Evolutionary conservation across 148 eudicot species (phyloP).

Genomic region (Polygonum maritimum): DNA sequence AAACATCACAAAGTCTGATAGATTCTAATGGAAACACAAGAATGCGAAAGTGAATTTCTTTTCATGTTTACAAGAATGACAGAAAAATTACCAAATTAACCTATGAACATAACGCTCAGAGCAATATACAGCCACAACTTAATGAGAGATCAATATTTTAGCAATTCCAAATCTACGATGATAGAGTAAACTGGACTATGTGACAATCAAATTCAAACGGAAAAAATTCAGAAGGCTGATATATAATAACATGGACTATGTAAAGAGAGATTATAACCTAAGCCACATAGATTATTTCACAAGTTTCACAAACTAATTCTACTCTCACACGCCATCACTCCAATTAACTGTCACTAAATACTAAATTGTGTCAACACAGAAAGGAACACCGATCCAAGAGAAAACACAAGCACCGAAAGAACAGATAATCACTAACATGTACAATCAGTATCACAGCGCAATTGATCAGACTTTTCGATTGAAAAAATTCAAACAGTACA

Average conservation of each 20-base stretch:
- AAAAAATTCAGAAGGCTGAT: no score
- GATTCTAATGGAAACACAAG: not conserved
- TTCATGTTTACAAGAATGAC: not conserved
- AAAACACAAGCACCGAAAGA: not conserved
- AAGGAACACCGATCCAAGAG: not conserved
- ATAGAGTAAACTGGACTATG: not conserved
- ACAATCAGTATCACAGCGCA: not conserved
- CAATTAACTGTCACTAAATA: no score
- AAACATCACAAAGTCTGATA: no score
- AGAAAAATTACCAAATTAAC: no score
- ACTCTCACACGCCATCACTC: no score
- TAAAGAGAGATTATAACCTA: no score
- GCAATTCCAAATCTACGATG: not conserved
- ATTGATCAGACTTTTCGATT: not conserved
- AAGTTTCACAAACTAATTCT: no score
- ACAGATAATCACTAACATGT: not conserved
- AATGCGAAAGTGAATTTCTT: not conserved
- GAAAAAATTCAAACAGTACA: not conserved
- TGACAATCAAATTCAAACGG: not conserved
- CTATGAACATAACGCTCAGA: no score
- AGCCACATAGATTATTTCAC: no score
- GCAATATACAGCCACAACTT: not conserved
- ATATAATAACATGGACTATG: no score
- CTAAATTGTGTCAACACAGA: no score
- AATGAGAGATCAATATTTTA: not conserved